Conservation (phyloP, 441 rosid species). For the Populus hybrid region DNA sequence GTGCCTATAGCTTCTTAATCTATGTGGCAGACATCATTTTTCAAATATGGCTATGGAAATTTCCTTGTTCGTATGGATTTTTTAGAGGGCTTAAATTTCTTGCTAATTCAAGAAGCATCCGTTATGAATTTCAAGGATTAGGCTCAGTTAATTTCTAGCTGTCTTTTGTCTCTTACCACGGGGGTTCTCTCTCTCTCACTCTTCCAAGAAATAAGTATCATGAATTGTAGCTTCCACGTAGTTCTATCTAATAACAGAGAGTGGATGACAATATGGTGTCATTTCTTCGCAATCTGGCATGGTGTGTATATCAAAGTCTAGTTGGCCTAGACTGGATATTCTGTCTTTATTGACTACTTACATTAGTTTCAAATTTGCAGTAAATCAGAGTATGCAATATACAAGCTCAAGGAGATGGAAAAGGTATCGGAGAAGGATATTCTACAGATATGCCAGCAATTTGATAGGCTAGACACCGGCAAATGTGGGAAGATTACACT, state of each 20-base stretch:
- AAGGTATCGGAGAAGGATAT: constrained; percentile 79
- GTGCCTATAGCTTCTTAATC: not conserved
- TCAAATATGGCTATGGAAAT: not conserved
- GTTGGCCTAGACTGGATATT: not conserved
- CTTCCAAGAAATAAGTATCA: not conserved
- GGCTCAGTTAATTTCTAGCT: not conserved
- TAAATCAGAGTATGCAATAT: constrained; percentile 85
- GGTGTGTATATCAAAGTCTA: not conserved
- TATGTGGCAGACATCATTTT: not conserved
- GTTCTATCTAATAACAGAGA: not conserved
- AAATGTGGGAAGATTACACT: constrained; percentile 89
- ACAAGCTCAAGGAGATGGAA: constrained; percentile 95
- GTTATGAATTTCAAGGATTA: not conserved
- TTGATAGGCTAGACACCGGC: constrained; percentile 74
- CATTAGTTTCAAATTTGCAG: constrained; percentile 35
- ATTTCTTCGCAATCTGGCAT: no score
- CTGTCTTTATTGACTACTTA: not conserved
- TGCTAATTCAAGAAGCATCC: not conserved
- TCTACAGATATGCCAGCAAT: constrained; percentile 56
- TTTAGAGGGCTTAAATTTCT: not conserved
- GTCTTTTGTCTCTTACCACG: not conserved
- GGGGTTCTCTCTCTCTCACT: not conserved
- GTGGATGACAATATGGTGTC: not conserved
- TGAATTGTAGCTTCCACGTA: not conserved
- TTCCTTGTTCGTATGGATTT: not conserved